Evolutionary conservation across 2,329 filamentous ascomycete genomes (phyloP).

Genomic region (Colletotrichum plurivorum): DNA sequence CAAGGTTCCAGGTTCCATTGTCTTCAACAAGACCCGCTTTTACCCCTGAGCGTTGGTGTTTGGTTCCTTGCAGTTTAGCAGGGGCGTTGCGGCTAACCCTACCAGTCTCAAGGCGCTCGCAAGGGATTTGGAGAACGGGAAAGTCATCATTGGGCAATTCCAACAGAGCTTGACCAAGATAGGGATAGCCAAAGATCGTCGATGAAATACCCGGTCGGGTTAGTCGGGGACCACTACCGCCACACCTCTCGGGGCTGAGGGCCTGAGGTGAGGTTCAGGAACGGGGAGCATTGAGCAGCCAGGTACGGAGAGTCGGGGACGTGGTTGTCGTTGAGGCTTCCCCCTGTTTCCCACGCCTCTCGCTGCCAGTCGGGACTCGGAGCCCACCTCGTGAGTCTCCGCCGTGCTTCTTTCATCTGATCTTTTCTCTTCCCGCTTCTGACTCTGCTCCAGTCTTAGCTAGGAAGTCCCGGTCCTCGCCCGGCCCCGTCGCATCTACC

Average conservation of each 20-base stretch:
- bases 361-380: background rate
- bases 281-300: background rate
- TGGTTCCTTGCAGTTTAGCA: slow-evolving; percentile 37
- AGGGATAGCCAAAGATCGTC: slow-evolving; percentile 42
- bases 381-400: slow-evolving; percentile 5
- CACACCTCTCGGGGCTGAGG: slow-evolving; percentile 14
- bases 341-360: slow-evolving; percentile 21
- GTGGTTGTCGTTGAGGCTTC: slow-evolving; percentile 16
- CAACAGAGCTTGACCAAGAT: slow-evolving; percentile 33
- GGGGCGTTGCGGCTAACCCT: slow-evolving; percentile 27
- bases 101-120: slow-evolving; percentile 8
- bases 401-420: slow-evolving; percentile 43
- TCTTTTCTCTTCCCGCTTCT: slow-evolving; percentile 42
- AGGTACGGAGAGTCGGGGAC: slow-evolving; percentile 16
- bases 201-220: slow-evolving; percentile 39
- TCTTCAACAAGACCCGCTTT: slow-evolving; percentile 42
- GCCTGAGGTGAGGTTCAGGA: background rate
- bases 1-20: slow-evolving; percentile 31
- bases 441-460: slow-evolving; percentile 21
- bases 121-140: slow-evolving; percentile 13
- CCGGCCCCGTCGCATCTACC: slow-evolving; percentile 23
- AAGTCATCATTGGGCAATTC: slow-evolving; percentile 40
- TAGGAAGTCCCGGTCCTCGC: slow-evolving; percentile 16
- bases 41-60: slow-evolving; percentile 44
- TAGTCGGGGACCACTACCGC: slow-evolving; percentile 27